Base-by-base conservation (phyloP, 352 stramenopile species). In the Pseudoperonospora humuli region DNA sequence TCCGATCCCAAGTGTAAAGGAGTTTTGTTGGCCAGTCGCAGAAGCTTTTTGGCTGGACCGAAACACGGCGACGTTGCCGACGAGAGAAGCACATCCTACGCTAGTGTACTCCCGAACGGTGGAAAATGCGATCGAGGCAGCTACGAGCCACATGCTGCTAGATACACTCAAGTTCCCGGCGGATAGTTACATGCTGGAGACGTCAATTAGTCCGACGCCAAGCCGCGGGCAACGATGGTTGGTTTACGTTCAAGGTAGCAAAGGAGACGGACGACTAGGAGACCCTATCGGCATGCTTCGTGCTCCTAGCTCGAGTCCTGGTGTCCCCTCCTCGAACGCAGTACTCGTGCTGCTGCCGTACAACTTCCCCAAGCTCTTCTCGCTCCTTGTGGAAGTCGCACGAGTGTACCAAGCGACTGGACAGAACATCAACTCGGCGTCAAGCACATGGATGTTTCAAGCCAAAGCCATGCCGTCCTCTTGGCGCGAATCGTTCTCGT, bases 301-400 rank as follows among this genome's bases (percentile, higher is more conserved):
- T 39, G 32, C 60, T 0, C 44, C 55, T 7, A 59, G 19, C 10
- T 57, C 51, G 1, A 41, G 43, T 1, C 61, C 65, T 26, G 58
- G 57, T 6, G 54, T 67, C 1, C 65, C 62, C 2, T 51, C 51
- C 0, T 59, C 61, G 11, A 83, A 51, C 14, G 65, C 68, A 3
- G 55, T 88, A 46, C 68, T 94, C n/a, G 66, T 93, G 4, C 45
- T 94, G 15, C 57, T 94, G n/a, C 82, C 82, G n/a, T 92, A 94
- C 54, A 94, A 94, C 50, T 94, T 84, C 39, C 77, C 82, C 2
- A 64, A 80, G 25, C 57, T 94, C 6, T 94, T 94, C 25, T 71
- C 71, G 9, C 45, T 94, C 27, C 56, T 94, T 3, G 80, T 93
- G 11, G 80, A 94, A 48, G 78, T 81, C 5, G 80, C 76, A 3